phyloP scores from a whole-genome alignment of 345 rosid species.

The Salix brachista region DNA sequence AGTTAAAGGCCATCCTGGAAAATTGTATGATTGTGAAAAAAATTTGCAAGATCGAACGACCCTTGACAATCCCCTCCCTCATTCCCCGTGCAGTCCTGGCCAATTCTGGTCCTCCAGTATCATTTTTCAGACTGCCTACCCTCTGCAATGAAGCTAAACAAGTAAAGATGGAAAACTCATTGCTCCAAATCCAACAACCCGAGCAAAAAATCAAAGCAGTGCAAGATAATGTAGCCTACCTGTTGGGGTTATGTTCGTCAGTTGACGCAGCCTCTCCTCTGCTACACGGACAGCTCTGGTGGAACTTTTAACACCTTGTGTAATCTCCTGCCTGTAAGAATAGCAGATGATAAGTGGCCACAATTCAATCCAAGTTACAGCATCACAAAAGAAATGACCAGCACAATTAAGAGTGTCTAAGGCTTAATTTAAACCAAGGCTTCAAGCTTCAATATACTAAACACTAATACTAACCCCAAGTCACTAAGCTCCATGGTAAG shows the following conservation, averaged over 20 bases:
- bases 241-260: constrained; percentile 50
- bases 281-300: constrained; percentile 74
- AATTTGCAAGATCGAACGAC: constrained; percentile 52
- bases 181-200: constrained; percentile 1
- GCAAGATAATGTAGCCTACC: constrained; percentile 25
- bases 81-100: constrained; percentile 56
- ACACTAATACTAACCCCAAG: constrained; percentile 52
- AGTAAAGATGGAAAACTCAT: constrained; percentile 46
- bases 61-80: constrained; percentile 63
- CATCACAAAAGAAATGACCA: neutral
- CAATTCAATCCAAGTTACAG: too few relatives aligned
- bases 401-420: neutral
- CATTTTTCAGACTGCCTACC: constrained; percentile 32
- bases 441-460: too few relatives aligned
- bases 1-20: constrained; percentile 42
- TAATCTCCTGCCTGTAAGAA: constrained; percentile 60
- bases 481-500: constrained; percentile 87
- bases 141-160: constrained; percentile 74
- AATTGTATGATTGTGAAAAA: constrained; percentile 43
- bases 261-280: constrained; percentile 69
- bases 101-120: constrained; percentile 39
- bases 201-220: neutral
- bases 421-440: too few relatives aligned
- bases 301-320: constrained; percentile 78
- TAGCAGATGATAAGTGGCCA: too few relatives aligned